Evolutionary conservation across 73 alveolate species (phyloP).

Genomic region (Blepharisma stoltei): DNA sequence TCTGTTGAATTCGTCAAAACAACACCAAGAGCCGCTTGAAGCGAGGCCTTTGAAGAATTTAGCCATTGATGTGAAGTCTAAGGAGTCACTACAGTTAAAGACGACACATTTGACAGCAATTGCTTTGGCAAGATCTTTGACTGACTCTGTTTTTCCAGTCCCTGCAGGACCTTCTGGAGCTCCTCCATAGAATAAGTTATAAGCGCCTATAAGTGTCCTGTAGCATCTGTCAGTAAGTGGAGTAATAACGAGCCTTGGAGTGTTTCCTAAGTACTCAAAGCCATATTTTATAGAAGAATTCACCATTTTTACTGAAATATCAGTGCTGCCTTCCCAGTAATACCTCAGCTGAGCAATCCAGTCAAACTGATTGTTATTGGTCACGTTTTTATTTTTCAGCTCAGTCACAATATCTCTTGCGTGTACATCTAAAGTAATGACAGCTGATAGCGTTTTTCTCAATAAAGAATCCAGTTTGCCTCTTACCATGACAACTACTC

Average conservation of each 20-base stretch:
- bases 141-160: conserved; percentile 98
- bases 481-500: conserved; percentile 88
- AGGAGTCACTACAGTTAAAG: conserved; percentile 94
- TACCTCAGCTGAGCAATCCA: conserved; percentile 99
- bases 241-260: conserved; percentile 91
- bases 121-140: conserved; percentile 92
- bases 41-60: conserved; percentile 95
- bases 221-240: conserved; percentile 97
- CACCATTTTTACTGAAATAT: conserved; percentile 40
- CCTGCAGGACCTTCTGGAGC: conserved; percentile 99
- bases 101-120: conserved; percentile 93
- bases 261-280: conserved; percentile 93
- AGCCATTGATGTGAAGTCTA: conserved; percentile 87
- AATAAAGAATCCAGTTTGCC: conserved; percentile 90
- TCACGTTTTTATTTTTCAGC: conserved; percentile 76
- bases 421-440: conserved; percentile 99
- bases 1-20: conserved; percentile 98
- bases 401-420: conserved; percentile 97
- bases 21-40: conserved; percentile 95
- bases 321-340: conserved; percentile 63
- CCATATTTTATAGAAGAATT: conserved; percentile 87
- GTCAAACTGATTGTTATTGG: conserved; percentile 88
- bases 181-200: conserved; percentile 90
- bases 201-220: conserved; percentile 94
- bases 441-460: conserved; percentile 95